phyloP scores from a whole-genome alignment of 257 asterid species.

The Penstemon newberryi region DNA sequence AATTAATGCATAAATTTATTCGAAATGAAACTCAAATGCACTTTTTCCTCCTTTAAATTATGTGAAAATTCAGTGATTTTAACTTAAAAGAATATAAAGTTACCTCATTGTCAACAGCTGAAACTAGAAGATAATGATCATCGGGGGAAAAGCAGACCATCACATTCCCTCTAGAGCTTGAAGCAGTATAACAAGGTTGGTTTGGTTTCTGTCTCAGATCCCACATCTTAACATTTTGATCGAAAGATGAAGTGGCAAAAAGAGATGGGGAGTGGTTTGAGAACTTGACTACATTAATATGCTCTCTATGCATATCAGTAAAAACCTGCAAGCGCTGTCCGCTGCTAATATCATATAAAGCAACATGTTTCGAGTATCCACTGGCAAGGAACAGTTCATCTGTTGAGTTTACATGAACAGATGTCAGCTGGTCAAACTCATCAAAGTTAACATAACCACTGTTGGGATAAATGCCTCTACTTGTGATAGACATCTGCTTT shows the following conservation, averaged over 20 bases:
- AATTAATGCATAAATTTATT: background rate
- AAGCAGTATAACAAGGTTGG: slow-evolving; percentile 80
- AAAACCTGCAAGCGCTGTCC: slow-evolving; percentile 80
- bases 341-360: slow-evolving; percentile 70
- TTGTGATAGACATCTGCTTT: slow-evolving; percentile 45
- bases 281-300: slow-evolving; percentile 87
- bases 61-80: background rate
- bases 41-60: slow-evolving; percentile 14
- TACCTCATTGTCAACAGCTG: slow-evolving; percentile 97
- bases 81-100: slow-evolving; percentile 22
- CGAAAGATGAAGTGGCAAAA: slow-evolving; percentile 91
- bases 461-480: slow-evolving; percentile 40
- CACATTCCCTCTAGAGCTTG: slow-evolving; percentile 87
- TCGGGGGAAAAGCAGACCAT: slow-evolving; percentile 97
- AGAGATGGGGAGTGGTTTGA: slow-evolving; percentile 89
- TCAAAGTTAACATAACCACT: slow-evolving; percentile 61
- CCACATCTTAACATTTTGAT: slow-evolving; percentile 91
- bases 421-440: slow-evolving; percentile 88
- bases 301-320: slow-evolving; percentile 79
- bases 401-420: slow-evolving; percentile 88
- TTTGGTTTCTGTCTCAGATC: slow-evolving; percentile 74
- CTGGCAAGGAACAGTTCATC: slow-evolving; percentile 93
- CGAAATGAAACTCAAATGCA: slow-evolving; percentile 10
- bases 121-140: slow-evolving; percentile 90
- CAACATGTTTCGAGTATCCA: slow-evolving; percentile 86